phyloP scores from a whole-genome alignment of 306 rosid genomes.

The Senna tora region DNA sequence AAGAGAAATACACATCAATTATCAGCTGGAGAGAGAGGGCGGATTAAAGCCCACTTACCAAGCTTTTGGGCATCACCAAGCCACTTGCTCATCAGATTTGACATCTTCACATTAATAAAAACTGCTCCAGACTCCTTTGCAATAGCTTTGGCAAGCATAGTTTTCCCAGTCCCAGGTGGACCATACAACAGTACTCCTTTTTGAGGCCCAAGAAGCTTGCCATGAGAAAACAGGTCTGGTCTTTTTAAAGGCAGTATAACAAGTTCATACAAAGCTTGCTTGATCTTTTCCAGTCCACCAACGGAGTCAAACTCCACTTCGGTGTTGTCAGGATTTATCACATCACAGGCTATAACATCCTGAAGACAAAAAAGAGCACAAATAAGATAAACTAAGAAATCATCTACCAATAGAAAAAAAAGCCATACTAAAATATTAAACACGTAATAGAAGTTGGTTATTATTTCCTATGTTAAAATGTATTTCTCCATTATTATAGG shows the following conservation, averaged over 20 bases:
- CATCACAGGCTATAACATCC: slow-evolving; percentile 98
- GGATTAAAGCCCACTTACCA: slow-evolving; percentile 57
- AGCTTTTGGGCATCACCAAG: slow-evolving; percentile 99
- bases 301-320: slow-evolving; percentile 86
- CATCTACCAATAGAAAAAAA: neutral
- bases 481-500: neutral
- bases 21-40: neutral
- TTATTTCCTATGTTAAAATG: neutral
- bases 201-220: slow-evolving; percentile 95
- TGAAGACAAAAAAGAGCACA: slow-evolving; percentile 45
- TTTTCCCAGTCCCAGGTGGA: slow-evolving; percentile 99
- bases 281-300: slow-evolving; percentile 84
- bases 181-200: slow-evolving; percentile 93
- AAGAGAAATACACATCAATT: neutral
- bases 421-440: neutral
- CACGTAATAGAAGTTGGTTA: neutral
- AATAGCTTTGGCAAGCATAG: slow-evolving; percentile 99
- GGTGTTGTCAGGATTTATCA: slow-evolving; percentile 90
- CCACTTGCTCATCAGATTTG: slow-evolving; percentile 99
- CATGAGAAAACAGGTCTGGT: slow-evolving; percentile 78
- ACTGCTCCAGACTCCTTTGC: slow-evolving; percentile 98
- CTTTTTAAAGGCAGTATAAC: slow-evolving; percentile 89
- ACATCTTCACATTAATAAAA: slow-evolving; percentile 86
- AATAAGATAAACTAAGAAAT: slow-evolving; percentile 3
- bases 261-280: slow-evolving; percentile 80